phyloP scores from a whole-genome alignment of 2,329 filamentous ascomycete genomes.

The Chaetomium olivaceum region DNA sequence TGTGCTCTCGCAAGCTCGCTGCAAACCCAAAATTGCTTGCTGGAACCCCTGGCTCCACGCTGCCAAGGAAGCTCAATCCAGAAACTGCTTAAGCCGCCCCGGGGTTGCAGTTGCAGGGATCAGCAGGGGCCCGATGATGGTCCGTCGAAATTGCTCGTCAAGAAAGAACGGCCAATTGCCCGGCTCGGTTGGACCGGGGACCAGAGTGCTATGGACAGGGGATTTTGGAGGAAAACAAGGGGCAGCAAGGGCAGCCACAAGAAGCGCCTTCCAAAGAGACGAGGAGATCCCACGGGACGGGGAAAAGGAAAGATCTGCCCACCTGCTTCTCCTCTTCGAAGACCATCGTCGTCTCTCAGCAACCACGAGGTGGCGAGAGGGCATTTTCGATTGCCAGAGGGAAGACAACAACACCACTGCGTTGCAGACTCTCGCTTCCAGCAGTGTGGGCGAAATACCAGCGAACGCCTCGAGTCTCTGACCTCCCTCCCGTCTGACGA shows the following conservation, averaged over 20 bases:
- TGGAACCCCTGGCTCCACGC: slow-evolving; percentile 23
- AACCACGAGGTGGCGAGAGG: slow-evolving; percentile 19
- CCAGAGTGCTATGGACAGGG: slow-evolving; percentile 16
- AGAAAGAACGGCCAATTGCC: slow-evolving; percentile 27
- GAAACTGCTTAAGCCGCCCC: slow-evolving; percentile 29
- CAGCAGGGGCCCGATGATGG: slow-evolving; percentile 31
- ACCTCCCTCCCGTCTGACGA: slow-evolving; percentile 4
- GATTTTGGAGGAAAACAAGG: slow-evolving; percentile 21
- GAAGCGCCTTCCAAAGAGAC: neutral
- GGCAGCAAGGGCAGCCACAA: slow-evolving; percentile 9
- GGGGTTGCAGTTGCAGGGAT: slow-evolving; percentile 29
- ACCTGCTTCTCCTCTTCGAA: neutral
- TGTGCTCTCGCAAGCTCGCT: neutral
- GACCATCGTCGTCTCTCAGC: slow-evolving; percentile 1
- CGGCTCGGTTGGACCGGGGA: slow-evolving; percentile 21
- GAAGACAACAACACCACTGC: neutral
- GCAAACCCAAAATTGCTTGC: slow-evolving; percentile 16
- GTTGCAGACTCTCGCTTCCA: neutral
- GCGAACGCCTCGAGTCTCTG: slow-evolving; percentile 2
- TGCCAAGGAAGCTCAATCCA: slow-evolving; percentile 23
- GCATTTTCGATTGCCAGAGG: slow-evolving; percentile 9
- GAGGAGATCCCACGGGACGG: slow-evolving; percentile 10
- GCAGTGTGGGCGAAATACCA: neutral
- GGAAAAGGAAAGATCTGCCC: slow-evolving; percentile 25
- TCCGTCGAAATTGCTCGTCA: slow-evolving; percentile 34